These are phyloP conservation scores for Trebouxia sp. DNA, from an alignment of 139 green algal genomes.

Conservation along the genomic window DNA sequence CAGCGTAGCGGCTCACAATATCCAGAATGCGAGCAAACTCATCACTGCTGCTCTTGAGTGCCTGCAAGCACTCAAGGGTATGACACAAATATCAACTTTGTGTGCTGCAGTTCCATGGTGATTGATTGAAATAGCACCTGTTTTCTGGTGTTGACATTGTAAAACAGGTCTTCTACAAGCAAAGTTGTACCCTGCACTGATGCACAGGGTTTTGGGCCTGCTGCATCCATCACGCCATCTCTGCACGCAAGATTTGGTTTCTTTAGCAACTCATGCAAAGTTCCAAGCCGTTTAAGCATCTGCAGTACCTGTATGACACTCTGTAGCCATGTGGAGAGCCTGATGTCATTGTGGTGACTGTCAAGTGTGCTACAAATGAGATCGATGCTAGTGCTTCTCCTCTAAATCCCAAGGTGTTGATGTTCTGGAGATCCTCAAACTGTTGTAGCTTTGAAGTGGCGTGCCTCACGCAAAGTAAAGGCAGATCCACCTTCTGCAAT, in stretches of 20 bases:
- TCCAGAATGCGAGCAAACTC: constrained; percentile 91
- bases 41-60: constrained; percentile 68
- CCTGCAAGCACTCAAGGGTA: constrained; percentile 38
- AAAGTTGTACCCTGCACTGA: constrained; percentile 88
- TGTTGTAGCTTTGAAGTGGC: constrained; percentile 91
- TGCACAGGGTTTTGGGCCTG: constrained; percentile 73
- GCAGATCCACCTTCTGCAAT: constrained; percentile 79
- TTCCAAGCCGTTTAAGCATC: no score
- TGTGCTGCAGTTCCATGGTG: no score
- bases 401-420: constrained; percentile 92
- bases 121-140: no score
- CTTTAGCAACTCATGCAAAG: no score
- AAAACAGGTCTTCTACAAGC: constrained; percentile 95
- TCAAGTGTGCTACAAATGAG: constrained; percentile 88
- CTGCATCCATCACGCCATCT: constrained; percentile 66
- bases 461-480: constrained; percentile 85
- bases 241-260: no score
- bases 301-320: constrained; percentile 56
- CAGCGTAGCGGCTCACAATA: constrained; percentile 76
- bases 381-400: constrained; percentile 94
- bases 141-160: constrained; percentile 81
- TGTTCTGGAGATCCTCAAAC: constrained; percentile 88
- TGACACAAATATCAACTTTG: neutral
- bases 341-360: constrained; percentile 87
- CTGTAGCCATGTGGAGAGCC: constrained; percentile 66